Evolutionary conservation across 1,139 yeast genomes (phyloP).

Genomic region (Sugiyamaella novakii): DNA sequence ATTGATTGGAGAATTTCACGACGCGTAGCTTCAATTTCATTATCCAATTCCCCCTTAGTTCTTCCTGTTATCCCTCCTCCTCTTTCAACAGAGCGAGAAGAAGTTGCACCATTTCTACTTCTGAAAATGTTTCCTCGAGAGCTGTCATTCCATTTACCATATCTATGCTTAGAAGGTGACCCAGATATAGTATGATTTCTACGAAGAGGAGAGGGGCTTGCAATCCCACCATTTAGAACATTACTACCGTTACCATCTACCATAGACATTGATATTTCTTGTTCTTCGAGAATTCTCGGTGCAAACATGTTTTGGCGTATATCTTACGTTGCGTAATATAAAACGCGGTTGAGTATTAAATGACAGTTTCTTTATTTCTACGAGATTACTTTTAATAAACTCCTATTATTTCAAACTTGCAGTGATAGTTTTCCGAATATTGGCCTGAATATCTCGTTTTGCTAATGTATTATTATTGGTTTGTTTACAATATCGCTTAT

Average conservation of each 20-base stretch:
- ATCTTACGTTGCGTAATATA: no score
- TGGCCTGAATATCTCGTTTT: no score
- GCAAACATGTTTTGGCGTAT: conserved; percentile 9
- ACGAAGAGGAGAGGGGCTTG: conserved; percentile 13
- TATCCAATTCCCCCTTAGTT: not conserved
- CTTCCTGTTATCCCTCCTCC: no score
- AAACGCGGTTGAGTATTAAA: no score
- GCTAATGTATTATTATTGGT: no score
- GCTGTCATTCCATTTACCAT: not conserved
- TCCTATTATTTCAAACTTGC: no score
- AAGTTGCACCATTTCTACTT: not conserved
- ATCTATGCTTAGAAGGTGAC: conserved; percentile 2
- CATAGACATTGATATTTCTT: not conserved
- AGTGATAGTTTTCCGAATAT: no score
- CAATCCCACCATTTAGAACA: not conserved
- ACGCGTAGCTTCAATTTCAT: conserved; percentile 13
- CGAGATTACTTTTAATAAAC: no score
- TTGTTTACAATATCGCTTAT: not conserved
- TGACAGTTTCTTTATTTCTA: no score
- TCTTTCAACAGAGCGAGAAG: no score
- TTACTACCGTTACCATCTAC: not conserved
- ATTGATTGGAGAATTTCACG: conserved; percentile 15
- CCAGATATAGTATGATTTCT: conserved; percentile 14
- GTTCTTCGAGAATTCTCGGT: conserved; percentile 10
- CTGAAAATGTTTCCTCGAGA: not conserved